Evolutionary conservation across 2,329 filamentous ascomycete genomes (phyloP).

Genomic region (Paecilomyces sp.): DNA sequence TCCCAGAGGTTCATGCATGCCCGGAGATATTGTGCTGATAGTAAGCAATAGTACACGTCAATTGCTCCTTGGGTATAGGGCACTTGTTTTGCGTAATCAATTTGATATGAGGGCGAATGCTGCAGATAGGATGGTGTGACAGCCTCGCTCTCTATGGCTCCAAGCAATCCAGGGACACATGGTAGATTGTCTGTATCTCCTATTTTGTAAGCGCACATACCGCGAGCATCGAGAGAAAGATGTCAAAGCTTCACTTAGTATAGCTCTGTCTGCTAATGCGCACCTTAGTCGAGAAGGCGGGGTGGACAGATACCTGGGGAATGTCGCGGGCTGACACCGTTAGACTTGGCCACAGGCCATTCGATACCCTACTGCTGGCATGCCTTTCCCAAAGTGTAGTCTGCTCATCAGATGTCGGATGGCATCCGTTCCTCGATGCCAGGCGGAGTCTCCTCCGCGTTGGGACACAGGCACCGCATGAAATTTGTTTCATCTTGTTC

Average conservation of each 20-base stretch:
- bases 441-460: neutral
- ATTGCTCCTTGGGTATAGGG: neutral
- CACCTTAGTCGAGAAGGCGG: neutral
- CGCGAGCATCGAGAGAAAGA: neutral
- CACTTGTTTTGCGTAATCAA: neutral
- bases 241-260: neutral
- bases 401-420: neutral
- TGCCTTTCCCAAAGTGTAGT: neutral
- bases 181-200: neutral
- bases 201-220: neutral
- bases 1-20: neutral
- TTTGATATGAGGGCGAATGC: neutral
- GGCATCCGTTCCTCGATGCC: neutral
- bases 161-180: neutral
- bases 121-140: neutral
- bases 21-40: neutral
- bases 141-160: neutral
- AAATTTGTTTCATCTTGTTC: neutral
- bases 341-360: neutral
- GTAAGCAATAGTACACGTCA: neutral
- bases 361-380: neutral
- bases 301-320: neutral
- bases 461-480: neutral
- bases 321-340: neutral
- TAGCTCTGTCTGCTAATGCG: neutral